These are phyloP conservation scores for Stellera chamaejasme DNA, from an alignment of 345 rosid species.

Conservation along the genomic window DNA sequence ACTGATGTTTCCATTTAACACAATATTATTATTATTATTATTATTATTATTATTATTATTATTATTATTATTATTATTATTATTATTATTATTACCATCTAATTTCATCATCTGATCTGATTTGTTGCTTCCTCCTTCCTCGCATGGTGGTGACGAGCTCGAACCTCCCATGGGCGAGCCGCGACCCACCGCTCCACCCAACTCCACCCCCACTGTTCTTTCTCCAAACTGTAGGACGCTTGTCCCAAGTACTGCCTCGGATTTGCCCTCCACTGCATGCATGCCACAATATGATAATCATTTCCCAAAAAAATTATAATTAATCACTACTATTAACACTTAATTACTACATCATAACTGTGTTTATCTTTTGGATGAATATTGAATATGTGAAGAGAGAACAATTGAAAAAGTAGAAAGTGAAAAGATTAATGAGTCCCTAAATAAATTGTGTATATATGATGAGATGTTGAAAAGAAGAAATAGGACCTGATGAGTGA, in stretches of 20 bases:
- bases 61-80: no score
- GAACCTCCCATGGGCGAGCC: constrained; percentile 81
- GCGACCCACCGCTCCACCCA: constrained; percentile 86
- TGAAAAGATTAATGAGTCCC: not conserved
- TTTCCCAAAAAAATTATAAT: no score
- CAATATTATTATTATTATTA: constrained; percentile 15
- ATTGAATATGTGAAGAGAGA: no score
- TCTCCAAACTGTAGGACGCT: constrained; percentile 54
- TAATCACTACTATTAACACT: no score
- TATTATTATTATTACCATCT: constrained; percentile 14
- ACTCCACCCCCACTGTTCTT: constrained; percentile 87
- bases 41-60: no score
- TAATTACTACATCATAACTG: no score
- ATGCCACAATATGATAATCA: not conserved
- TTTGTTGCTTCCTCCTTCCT: constrained; percentile 24
- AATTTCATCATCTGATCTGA: constrained; percentile 21
- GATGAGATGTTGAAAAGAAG: not conserved
- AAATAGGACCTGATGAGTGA: constrained; percentile 70
- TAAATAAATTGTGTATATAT: no score
- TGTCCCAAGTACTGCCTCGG: constrained; percentile 74
- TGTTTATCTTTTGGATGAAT: no score
- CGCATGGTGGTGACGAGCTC: constrained; percentile 25
- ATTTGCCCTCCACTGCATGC: constrained; percentile 89
- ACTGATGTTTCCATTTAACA: constrained; percentile 20
- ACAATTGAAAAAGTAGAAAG: no score